phyloP scores from a whole-genome alignment of 495 filamentous ascomycete genomes.

The Penicillium cinerascens region DNA sequence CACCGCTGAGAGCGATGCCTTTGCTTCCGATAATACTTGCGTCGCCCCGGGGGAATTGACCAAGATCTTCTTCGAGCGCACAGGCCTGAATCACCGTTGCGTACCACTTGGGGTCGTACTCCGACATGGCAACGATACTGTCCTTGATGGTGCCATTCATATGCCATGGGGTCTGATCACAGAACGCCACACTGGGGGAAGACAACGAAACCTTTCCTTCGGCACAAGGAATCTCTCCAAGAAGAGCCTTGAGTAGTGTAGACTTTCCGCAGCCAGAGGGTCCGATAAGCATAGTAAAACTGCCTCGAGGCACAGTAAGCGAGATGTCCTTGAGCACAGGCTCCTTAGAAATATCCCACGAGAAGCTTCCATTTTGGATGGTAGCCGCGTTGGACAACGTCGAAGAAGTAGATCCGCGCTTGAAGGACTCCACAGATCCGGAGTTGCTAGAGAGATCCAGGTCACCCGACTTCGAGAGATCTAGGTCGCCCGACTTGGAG shows the following conservation, averaged over 20 bases:
- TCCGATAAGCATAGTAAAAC: slow-evolving; percentile 53
- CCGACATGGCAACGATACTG: slow-evolving; percentile 52
- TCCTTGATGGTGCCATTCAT: slow-evolving; percentile 58
- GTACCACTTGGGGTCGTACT: slow-evolving; percentile 59
- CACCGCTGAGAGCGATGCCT: slow-evolving; percentile 61
- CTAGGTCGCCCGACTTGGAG: slow-evolving; percentile 16
- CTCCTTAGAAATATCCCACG: slow-evolving; percentile 47
- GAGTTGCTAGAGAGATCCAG: slow-evolving; percentile 23
- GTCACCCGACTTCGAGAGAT: slow-evolving; percentile 16
- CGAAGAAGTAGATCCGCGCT: slow-evolving; percentile 16
- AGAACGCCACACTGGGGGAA: slow-evolving; percentile 45
- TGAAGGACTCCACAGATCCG: slow-evolving; percentile 23
- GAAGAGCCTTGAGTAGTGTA: slow-evolving; percentile 53
- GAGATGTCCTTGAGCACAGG: slow-evolving; percentile 42
- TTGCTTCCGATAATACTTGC: slow-evolving; percentile 60
- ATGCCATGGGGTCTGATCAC: slow-evolving; percentile 52
- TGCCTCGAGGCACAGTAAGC: slow-evolving; percentile 36
- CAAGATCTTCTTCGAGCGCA: slow-evolving; percentile 54
- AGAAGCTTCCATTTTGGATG: slow-evolving; percentile 47
- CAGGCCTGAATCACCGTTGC: slow-evolving; percentile 61
- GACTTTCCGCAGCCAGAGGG: slow-evolving; percentile 61
- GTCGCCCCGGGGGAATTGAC: slow-evolving; percentile 53
- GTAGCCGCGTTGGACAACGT: slow-evolving; percentile 26
- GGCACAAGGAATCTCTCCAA: slow-evolving; percentile 50
- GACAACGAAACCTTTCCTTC: slow-evolving; percentile 41